phyloP scores from a whole-genome alignment of 345 rosid species.

The Lepidium aucheri region DNA sequence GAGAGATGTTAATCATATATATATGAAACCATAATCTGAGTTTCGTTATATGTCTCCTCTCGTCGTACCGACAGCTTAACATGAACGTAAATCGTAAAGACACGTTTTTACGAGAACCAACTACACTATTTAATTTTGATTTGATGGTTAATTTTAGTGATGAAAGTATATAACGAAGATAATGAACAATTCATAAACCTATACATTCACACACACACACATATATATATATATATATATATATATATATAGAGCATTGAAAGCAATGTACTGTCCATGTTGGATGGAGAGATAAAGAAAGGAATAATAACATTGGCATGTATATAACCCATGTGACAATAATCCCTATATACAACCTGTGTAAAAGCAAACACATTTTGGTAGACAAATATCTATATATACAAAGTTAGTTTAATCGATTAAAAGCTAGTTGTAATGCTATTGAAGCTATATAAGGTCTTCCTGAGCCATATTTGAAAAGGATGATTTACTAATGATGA shows the following conservation, averaged over 20 bases:
- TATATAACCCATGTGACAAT: conserved; percentile 22
- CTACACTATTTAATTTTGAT: not conserved
- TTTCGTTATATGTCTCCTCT: conserved; percentile 17
- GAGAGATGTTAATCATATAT: not conserved
- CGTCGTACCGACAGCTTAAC: conserved; percentile 1
- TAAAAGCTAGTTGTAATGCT: not conserved
- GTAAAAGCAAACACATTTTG: not conserved
- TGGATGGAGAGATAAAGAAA: conserved; percentile 3
- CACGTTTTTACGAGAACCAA: conserved; percentile 12
- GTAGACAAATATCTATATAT: not conserved
- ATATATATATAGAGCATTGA: not conserved
- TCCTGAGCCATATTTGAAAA: not conserved
- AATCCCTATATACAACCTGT: not conserved
- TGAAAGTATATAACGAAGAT: not conserved
- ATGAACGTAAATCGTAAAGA: not conserved
- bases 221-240: too few relatives aligned
- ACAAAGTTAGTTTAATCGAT: not conserved
- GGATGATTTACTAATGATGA: not conserved
- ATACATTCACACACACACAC: too few relatives aligned
- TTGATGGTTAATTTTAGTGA: not conserved
- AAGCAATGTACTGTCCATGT: conserved; percentile 13
- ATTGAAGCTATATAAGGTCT: not conserved
- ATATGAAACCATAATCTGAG: not conserved
- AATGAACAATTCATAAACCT: not conserved
- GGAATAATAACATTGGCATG: conserved; percentile 14